phyloP scores from a whole-genome alignment of 1,284 basidiomycete species.

The Microbotryum lychnidis-dioicae region DNA sequence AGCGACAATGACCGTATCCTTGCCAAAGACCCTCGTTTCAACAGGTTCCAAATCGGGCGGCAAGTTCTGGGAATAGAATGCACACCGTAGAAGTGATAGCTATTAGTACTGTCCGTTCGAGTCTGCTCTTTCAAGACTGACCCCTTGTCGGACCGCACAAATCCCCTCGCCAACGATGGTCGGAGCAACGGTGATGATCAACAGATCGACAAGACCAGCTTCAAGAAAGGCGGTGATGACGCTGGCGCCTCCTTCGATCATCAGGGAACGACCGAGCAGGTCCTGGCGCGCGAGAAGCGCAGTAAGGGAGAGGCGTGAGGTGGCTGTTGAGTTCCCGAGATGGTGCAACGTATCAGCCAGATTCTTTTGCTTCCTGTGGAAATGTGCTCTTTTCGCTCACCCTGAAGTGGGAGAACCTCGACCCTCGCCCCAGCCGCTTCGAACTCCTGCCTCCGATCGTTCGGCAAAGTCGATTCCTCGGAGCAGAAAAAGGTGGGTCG shows the following conservation, averaged over 20 bases:
- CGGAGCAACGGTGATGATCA: conserved; percentile 78
- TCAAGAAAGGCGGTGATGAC: conserved; percentile 71
- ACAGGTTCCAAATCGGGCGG: conserved; percentile 32
- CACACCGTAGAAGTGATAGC: no score
- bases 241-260: conserved; percentile 89
- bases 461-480: conserved; percentile 37
- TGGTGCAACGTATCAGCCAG: background rate
- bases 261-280: conserved; percentile 50
- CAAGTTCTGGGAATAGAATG: background rate
- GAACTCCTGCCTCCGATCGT: conserved; percentile 29
- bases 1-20: conserved; percentile 38
- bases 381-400: no score
- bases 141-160: conserved; percentile 41
- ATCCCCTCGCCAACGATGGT: conserved; percentile 69
- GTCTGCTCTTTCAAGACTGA: conserved; percentile 1
- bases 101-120: background rate
- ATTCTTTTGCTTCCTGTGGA: no score
- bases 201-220: conserved; percentile 52
- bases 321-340: background rate
- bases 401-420: no score
- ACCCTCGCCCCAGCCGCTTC: conserved; percentile 50
- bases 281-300: background rate
- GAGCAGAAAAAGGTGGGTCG: conserved; percentile 66
- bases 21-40: conserved; percentile 33
- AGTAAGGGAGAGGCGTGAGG: background rate